Evolutionary conservation across 352 stramenopile genomes (phyloP), one percentile per base, ranked within the genome.

Genomic region (Blastocystis sp.): DNA sequence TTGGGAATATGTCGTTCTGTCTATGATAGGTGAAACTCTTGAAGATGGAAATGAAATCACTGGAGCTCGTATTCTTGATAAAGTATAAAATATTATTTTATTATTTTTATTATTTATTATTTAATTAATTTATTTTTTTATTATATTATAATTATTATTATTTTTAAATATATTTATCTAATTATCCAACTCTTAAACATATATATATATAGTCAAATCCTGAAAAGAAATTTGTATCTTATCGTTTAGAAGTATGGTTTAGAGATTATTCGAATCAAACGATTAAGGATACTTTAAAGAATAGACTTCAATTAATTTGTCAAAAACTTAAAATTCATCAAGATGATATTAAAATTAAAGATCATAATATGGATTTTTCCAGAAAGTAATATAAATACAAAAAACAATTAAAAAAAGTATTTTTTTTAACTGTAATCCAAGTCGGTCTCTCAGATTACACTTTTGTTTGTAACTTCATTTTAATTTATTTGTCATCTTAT

Each of bases 21-120:
- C 77, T 42, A 77, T 80, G 43, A 84, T 89, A 69, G 81, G 81
- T 39, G 81, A 89, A 66, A 74, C 78, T 3, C 80, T 88, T 32
- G 79, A 88, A 47, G 65, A 73, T 0, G 77, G 70, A 33, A 77
- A 86, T 49, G 78, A 88, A 62, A 77, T 89, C 65, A 88, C 79
- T n/a, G 81, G 81, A 41, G 77, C 84, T 27, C 79, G 81, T 59
- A 74, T 89, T 33, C 78, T 89, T 48, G 80, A 89, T 68, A 89
- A 89, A 71, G 58, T 55, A n/a, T 58, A 49, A 23, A n/a, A n/a
- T n/a, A n/a, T n/a, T n/a, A n/a, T n/a, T n/a, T n/a, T n/a, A n/a
- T n/a, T n/a, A n/a, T n/a, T n/a, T n/a, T n/a, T n/a, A n/a, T n/a
- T n/a, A n/a, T n/a, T n/a, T n/a, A n/a, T n/a, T n/a, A n/a, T n/a